These are phyloP conservation scores for Bryopsis sp. DNA, from an alignment of 139 green algal species.

Conservation along the genomic window DNA sequence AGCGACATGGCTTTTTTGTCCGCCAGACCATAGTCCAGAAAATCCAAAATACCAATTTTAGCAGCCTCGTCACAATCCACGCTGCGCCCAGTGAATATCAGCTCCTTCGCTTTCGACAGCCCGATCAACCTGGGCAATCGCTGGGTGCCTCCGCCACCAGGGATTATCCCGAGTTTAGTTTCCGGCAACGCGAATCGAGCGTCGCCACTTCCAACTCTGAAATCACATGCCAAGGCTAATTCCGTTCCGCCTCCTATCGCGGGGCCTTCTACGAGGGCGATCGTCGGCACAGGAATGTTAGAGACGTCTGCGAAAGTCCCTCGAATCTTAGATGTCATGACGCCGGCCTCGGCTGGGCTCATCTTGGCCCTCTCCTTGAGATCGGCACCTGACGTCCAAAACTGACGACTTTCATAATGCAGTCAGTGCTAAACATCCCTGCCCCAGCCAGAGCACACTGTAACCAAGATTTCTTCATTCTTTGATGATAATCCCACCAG, in stretches of 20 bases:
- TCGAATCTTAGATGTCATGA: too few species aligned
- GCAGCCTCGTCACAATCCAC: background rate
- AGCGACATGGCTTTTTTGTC: background rate
- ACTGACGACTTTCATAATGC: too few species aligned
- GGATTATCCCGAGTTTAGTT: conserved; percentile 13
- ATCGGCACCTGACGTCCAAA: conserved; percentile 15
- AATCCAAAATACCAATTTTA: background rate
- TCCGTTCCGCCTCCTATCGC: conserved; percentile 74
- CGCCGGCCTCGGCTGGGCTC: background rate
- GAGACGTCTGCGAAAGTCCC: too few species aligned
- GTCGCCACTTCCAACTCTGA: conserved; percentile 39
- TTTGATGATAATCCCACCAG: too few species aligned
- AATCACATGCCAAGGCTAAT: conserved; percentile 73
- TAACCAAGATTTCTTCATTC: too few species aligned
- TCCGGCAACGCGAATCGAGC: conserved; percentile 10
- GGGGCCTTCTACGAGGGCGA: conserved; percentile 50
- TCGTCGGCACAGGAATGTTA: conserved; percentile 61
- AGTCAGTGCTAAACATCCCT: too few species aligned
- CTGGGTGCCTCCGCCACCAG: conserved; percentile 61
- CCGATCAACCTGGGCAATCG: conserved; percentile 68
- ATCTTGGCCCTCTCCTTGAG: conserved; percentile 6
- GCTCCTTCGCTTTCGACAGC: conserved; percentile 43
- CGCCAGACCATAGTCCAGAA: background rate
- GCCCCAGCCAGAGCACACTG: too few species aligned
- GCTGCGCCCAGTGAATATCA: conserved; percentile 9